Percentiles rank a stretch among this genome's conserved stretches.
Conservation (phyloP, 176 grass and related monocot species). For the Oryza glumipatula region DNA sequence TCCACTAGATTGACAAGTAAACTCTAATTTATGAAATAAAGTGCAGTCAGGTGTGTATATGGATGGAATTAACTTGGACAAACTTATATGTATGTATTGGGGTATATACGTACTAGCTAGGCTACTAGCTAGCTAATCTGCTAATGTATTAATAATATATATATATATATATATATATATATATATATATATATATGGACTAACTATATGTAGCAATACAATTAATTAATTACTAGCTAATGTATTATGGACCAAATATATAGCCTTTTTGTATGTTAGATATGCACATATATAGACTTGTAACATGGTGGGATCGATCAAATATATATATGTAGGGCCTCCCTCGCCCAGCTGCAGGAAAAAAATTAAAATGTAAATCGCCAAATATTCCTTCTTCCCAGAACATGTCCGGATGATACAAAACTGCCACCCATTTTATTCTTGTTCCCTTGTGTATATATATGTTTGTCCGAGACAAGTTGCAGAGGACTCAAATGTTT, state of each 20-base stretch:
- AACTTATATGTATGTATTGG: neutral
- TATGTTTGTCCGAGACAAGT: neutral
- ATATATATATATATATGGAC: too few species aligned
- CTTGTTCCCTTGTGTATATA: neutral
- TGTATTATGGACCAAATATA: too few species aligned
- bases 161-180: too few species aligned
- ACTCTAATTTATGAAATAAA: neutral
- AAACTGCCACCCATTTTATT: neutral
- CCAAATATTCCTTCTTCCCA: neutral
- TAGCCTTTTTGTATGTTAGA: too few species aligned
- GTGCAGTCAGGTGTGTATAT: neutral
- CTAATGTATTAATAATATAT: too few species aligned
- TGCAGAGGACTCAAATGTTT: neutral
- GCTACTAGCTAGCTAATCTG: too few species aligned
- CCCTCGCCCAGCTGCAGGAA: neutral
- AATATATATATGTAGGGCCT: neutral
- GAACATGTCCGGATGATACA: neutral
- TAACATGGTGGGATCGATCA: neutral
- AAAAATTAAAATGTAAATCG: neutral
- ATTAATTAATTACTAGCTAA: too few species aligned
- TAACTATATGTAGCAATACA: too few species aligned
- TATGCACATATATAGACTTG: too few species aligned
- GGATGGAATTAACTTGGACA: neutral
- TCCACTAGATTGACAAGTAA: neutral
- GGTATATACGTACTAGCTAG: too few species aligned